A percentile compares a stretch with the other conserved stretches of the same genome.
phyloP scores from a whole-genome alignment of 2,329 filamentous ascomycete genomes.

The Aspergillus sp. region DNA sequence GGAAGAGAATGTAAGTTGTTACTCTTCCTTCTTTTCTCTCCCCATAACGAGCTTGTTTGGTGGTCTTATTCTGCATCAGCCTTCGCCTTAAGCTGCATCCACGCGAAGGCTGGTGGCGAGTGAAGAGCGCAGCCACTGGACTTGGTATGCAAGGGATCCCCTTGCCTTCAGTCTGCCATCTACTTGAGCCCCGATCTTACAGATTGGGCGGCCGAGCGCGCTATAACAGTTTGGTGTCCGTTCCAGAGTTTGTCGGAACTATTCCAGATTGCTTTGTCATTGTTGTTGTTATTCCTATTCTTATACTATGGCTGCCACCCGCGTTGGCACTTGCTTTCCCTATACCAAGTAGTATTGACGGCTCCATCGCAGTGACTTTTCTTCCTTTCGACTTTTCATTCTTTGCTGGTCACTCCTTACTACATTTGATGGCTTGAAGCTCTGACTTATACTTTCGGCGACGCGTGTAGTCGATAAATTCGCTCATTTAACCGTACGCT shows the following conservation, averaged over 20 bases:
- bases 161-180: conserved; percentile 15
- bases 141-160: conserved; percentile 16
- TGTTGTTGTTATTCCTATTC: conserved; percentile 13
- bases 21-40: neutral
- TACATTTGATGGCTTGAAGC: conserved; percentile 10
- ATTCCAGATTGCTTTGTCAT: conserved; percentile 9
- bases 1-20: conserved; percentile 2
- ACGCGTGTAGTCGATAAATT: conserved; percentile 18
- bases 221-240: neutral
- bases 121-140: conserved; percentile 4
- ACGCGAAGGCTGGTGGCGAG: conserved; percentile 8
- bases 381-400: neutral
- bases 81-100: neutral
- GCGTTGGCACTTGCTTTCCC: neutral
- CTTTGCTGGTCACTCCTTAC: neutral
- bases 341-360: neutral
- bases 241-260: neutral
- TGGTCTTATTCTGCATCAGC: neutral
- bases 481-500: conserved; percentile 12
- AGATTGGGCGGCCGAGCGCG: conserved; percentile 1
- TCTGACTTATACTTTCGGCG: conserved; percentile 18
- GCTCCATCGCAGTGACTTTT: neutral
- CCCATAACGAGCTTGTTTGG: neutral
- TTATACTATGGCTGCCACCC: conserved; percentile 13
- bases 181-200: neutral